These are phyloP conservation scores for Spatholobus suberectus DNA, from an alignment of 306 rosid species.

Conservation along the genomic window DNA sequence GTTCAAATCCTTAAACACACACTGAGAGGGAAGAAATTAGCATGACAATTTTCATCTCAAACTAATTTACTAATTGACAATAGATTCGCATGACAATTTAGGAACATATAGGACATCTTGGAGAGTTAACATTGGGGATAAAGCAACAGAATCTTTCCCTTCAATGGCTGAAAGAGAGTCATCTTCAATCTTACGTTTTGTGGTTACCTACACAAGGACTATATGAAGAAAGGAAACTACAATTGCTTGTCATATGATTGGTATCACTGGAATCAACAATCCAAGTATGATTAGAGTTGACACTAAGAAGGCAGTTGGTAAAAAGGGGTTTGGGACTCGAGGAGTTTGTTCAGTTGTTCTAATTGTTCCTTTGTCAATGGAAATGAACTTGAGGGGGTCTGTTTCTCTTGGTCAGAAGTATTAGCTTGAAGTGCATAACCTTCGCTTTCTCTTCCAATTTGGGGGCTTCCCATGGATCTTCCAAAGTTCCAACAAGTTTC, in stretches of 20 bases:
- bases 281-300: neutral
- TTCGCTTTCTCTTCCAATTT: neutral
- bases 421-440: neutral
- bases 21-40: neutral
- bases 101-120: neutral
- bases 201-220: too few species aligned
- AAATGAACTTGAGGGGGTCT: neutral
- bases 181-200: neutral
- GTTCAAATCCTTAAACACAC: neutral
- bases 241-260: neutral
- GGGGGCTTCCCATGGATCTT: neutral
- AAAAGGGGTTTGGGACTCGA: neutral
- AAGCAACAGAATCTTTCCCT: neutral
- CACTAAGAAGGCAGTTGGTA: neutral
- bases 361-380: neutral
- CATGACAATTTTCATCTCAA: neutral
- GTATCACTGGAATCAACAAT: neutral
- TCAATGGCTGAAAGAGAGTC: neutral
- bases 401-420: neutral
- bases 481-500: neutral
- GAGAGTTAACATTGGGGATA: neutral
- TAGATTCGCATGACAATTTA: neutral
- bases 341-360: neutral
- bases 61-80: too few species aligned
- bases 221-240: neutral